Base-by-base conservation (phyloP, 1,284 basidiomycete species). In the Cryptococcus maquisensis region DNA sequence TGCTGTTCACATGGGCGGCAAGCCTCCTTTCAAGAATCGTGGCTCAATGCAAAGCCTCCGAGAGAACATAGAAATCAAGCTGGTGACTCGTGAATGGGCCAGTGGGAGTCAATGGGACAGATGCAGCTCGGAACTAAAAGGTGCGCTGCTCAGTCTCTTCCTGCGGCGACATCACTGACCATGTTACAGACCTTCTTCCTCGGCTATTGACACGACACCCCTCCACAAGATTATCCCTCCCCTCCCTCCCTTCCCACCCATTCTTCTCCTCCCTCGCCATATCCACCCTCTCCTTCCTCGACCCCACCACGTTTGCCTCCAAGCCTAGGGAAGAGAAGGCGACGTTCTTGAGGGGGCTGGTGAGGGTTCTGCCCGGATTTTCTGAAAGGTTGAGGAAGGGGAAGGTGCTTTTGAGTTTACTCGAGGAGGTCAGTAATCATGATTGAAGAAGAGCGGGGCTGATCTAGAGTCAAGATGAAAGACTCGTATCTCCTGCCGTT, bases 261-360 rank as follows among this genome's bases (percentile, higher is more conserved):
- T 98, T 96, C 81, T 98, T 98, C 78, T 95, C 91, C 4, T 94
- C 92, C 8, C 80, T 98, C n/a, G 89, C 95, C 15, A 94, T 98
- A 36, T 95, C 91, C 1, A 98, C 95, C 0, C 82, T 99, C 37
- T 95, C 93, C 69, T 99, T 98, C 77, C 80, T 99, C 57, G 95
- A 98, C 67, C 85, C 95, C 4, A 90, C 94, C 13, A 94, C 86
- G 56, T 99, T 98, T 71, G 90, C 92, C 2, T 86, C 91, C 1
- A 95, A 97, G 73, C 86, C 91, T 3, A 80, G 88, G 51, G 94
- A 98, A 77, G 96, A 98, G 72, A 94, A 98, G 69, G 87, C 97
- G 26, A 90, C 90, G 0, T 98, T 98, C 71, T 87, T 96, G 83
- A 91, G 92, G 69, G 94, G 95, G 1, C 77, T 98, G 12, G 82